Conservation (phyloP, 495 filamentous ascomycete genomes). For the Trichoderma gamsii region DNA sequence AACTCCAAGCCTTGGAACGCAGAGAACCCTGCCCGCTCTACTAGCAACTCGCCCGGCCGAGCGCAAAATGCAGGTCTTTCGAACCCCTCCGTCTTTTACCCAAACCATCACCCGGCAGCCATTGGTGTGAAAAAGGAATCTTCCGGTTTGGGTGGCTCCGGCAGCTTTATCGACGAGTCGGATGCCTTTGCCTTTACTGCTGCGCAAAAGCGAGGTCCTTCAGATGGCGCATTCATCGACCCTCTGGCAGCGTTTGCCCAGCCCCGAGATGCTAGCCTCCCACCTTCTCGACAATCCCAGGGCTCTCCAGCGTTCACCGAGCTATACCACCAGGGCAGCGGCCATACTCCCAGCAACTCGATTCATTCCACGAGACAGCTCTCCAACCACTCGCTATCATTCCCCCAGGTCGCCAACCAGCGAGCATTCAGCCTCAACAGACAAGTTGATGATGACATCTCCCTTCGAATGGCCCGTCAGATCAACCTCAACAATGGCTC, state of each 20-base stretch:
- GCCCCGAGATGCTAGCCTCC: conserved; percentile 1
- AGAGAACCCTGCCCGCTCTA: conserved; percentile 18
- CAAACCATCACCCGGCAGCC: conserved; percentile 1
- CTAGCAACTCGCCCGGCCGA: conserved; percentile 28
- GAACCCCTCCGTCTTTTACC: conserved; percentile 14
- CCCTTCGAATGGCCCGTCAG: conserved; percentile 2
- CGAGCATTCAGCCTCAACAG: conserved; percentile 13
- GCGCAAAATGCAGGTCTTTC: conserved; percentile 19
- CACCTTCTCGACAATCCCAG: conserved; percentile 11
- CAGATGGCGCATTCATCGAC: background rate
- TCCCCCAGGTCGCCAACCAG: background rate
- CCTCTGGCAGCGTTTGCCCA: conserved; percentile 8
- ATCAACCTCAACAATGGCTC: conserved; percentile 7
- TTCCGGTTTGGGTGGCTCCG: background rate
- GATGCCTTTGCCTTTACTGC: background rate
- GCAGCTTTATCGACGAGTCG: conserved; percentile 3
- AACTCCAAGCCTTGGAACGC: conserved; percentile 24
- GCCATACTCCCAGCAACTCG: conserved; percentile 14
- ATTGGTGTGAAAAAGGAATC: background rate
- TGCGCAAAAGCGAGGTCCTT: background rate
- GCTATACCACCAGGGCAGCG: background rate
- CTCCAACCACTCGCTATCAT: background rate
- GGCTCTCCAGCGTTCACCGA: conserved; percentile 9
- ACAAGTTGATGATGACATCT: conserved; percentile 3
- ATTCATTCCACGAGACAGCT: background rate